Conservation (phyloP, 2,329 filamentous ascomycete species). For the Talaromyces sp. region DNA sequence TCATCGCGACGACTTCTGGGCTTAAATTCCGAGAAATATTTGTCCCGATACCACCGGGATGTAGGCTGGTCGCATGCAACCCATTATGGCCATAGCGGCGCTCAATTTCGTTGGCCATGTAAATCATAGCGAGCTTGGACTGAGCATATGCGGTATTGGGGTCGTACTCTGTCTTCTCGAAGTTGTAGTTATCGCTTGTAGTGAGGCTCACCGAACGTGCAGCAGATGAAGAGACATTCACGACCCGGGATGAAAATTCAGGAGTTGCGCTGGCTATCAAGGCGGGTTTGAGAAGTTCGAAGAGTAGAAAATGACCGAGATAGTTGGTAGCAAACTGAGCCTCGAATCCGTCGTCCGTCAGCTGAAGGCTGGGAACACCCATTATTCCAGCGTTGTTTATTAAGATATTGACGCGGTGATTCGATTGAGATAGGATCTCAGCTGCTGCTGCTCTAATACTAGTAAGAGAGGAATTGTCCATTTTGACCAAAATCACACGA, state of each 20-base stretch:
- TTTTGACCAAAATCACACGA: constrained; percentile 34
- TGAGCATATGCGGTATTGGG: constrained; percentile 44
- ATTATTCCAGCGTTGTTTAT: constrained; percentile 22
- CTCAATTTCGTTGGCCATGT: constrained; percentile 51
- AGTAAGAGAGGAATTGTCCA: constrained; percentile 32
- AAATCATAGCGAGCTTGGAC: constrained; percentile 52
- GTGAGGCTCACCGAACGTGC: constrained; percentile 38
- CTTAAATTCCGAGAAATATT: constrained; percentile 9
- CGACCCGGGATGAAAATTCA: constrained; percentile 45
- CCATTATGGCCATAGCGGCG: constrained; percentile 44
- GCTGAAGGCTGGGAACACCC: neutral
- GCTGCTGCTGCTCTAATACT: constrained; percentile 34
- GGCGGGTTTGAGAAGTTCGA: constrained; percentile 25
- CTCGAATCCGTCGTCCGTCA: constrained; percentile 35
- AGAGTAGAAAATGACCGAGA: constrained; percentile 33
- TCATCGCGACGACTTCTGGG: neutral
- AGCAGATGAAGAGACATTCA: constrained; percentile 44
- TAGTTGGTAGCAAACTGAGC: constrained; percentile 36
- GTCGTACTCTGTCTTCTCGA: constrained; percentile 25
- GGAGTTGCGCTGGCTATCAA: constrained; percentile 26
- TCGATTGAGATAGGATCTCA: constrained; percentile 35
- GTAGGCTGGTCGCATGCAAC: constrained; percentile 44
- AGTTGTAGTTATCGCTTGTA: constrained; percentile 18
- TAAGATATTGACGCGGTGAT: constrained; percentile 28
- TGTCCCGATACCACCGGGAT: constrained; percentile 32